These are phyloP conservation scores for Microdochium bolleyi DNA, from an alignment of 2,329 filamentous ascomycete genomes.

Conservation along the genomic window DNA sequence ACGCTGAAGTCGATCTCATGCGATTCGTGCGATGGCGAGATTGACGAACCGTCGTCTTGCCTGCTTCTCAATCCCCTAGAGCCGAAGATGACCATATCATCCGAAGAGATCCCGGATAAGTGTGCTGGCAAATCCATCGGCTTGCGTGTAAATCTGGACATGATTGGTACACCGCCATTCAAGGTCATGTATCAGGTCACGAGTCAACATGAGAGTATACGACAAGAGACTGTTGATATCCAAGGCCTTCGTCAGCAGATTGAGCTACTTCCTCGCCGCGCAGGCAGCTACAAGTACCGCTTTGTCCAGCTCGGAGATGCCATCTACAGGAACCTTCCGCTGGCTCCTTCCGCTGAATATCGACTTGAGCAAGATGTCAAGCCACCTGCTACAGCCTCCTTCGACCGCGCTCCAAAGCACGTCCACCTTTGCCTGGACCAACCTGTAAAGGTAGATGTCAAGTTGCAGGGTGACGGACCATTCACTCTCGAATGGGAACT, in stretches of 20 bases:
- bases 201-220: conserved; percentile 47
- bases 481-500: conserved; percentile 91
- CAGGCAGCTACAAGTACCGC: conserved; percentile 79
- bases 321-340: conserved; percentile 61
- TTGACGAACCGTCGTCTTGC: conserved; percentile 91
- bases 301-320: conserved; percentile 76
- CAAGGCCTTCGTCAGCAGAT: conserved; percentile 74
- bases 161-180: conserved; percentile 91
- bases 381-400: conserved; percentile 76
- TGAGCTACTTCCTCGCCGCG: conserved; percentile 71
- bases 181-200: conserved; percentile 69
- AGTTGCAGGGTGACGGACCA: conserved; percentile 73
- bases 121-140: conserved; percentile 93
- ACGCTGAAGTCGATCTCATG: conserved; percentile 74
- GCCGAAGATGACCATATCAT: conserved; percentile 65
- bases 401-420: conserved; percentile 28
- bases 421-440: conserved; percentile 70
- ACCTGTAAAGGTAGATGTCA: conserved; percentile 64
- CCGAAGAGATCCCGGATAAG: conserved; percentile 84
- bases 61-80: conserved; percentile 85
- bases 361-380: conserved; percentile 81
- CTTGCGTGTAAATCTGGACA: conserved; percentile 77
- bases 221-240: conserved; percentile 48
- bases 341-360: conserved; percentile 18
- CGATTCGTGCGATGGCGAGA: conserved; percentile 76